phyloP scores from a whole-genome alignment of 1,284 basidiomycete genomes.

The Cystobasidium slooffiae region DNA sequence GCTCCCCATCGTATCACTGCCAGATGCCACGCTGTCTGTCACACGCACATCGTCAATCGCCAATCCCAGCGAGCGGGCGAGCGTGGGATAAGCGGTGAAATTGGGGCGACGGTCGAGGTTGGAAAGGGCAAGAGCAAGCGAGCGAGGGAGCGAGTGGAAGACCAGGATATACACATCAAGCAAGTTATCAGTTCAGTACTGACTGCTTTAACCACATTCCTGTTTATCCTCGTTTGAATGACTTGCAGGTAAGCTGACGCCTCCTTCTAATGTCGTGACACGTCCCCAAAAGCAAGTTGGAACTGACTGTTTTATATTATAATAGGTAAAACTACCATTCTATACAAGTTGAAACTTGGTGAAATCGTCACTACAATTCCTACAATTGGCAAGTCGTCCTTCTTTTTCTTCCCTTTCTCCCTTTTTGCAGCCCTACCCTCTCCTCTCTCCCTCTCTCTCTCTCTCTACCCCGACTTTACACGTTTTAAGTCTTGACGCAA shows the following conservation, averaged over 20 bases:
- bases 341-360: constrained; percentile 98
- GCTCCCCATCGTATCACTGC: background rate
- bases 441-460: constrained; percentile 55
- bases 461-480: background rate
- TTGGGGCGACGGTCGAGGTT: too few relatives aligned
- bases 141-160: too few relatives aligned
- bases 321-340: constrained; percentile 69
- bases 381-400: constrained; percentile 79
- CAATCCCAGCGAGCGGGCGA: background rate
- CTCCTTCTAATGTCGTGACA: background rate
- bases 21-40: background rate
- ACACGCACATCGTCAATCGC: background rate
- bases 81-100: too few relatives aligned
- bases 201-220: too few relatives aligned
- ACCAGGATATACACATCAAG: too few relatives aligned
- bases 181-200: too few relatives aligned
- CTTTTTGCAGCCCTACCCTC: constrained; percentile 27
- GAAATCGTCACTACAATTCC: constrained; percentile 99
- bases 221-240: background rate
- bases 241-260: constrained; percentile 2
- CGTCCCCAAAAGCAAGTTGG: background rate
- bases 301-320: background rate
- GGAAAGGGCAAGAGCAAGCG: too few relatives aligned
- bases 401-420: constrained; percentile 11
- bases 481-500: background rate